Evolutionary conservation across 139 green algal species (phyloP), one percentile per base, ranked within the genome.

Genomic region (Deuterostichococcus epilithicus): DNA sequence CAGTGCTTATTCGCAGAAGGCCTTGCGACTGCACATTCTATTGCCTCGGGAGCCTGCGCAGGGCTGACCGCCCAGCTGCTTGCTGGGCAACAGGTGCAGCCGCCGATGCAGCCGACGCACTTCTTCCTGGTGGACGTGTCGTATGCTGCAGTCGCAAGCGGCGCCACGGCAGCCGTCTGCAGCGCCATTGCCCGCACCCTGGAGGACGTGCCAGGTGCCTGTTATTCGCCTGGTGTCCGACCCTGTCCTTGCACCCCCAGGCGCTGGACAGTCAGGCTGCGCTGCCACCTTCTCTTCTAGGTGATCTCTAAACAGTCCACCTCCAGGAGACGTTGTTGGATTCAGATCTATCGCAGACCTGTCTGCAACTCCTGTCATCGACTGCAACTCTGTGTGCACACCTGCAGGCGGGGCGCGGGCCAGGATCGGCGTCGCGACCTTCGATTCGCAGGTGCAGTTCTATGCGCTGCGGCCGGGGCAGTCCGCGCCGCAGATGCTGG

Each of bases 51-150:
- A 32, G 32, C 30, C 30, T 37, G 15, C 30, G 15, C 30, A 72
- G 5, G 5, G 4, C 66, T 33, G 34, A n/a, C 66, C 26, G 15
- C 30, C 32, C 5, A 44, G 32, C 66, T 32, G 6, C 32, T 72
- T 8, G 28, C 39, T 42, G 6, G 22, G 22, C 78, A 65, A 42
- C 74, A 83, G 79, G 79, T 83, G 35, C 84, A 92, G 34, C 84
- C 90, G n/a, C 87, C 91, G 35, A 94, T 95, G 92, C 67, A 74
- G 1, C 84, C 84, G 34, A 83, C 84, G 18, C 90, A 97, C 79
- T 85, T 95, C 68, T 98, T 98, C 83, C 69, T 97, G 18, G 90
- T 98, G 38, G 93, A 98, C 70, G 89, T 90, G 1, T 88, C 81
- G 35, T 59, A 80, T 34, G 42, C 80, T 1, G 92, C 94, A 6